Conservation (phyloP, 2,329 filamentous ascomycete species). For the Hypoxylon sp. region DNA sequence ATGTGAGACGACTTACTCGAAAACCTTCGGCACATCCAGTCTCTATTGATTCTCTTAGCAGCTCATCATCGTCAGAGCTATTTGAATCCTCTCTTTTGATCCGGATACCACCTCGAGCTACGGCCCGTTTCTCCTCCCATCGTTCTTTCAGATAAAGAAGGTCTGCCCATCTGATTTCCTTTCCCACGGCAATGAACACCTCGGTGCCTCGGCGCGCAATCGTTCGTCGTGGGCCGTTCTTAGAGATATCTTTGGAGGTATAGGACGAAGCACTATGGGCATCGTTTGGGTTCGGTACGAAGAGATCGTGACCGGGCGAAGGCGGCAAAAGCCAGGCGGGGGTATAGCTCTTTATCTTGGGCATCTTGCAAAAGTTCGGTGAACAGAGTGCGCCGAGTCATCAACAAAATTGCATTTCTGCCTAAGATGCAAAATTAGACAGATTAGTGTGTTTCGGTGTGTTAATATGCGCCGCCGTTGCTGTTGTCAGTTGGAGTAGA, state of each 20-base stretch:
- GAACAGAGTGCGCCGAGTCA: constrained; percentile 41
- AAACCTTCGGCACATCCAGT: constrained; percentile 60
- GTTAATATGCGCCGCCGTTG: constrained; percentile 5
- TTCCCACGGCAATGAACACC: constrained; percentile 88
- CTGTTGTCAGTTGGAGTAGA: constrained; percentile 26
- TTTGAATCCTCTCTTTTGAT: constrained; percentile 66
- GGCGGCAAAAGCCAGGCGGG: constrained; percentile 88
- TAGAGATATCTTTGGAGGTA: constrained; percentile 57
- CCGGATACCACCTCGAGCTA: constrained; percentile 55
- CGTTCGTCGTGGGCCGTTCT: constrained; percentile 70
- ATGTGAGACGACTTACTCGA: constrained; percentile 59
- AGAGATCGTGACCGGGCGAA: constrained; percentile 83
- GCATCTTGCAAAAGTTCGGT: constrained; percentile 70
- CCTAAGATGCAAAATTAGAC: constrained; percentile 30
- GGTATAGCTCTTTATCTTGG: constrained; percentile 86
- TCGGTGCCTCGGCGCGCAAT: constrained; percentile 88
- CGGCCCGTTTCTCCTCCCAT: constrained; percentile 60
- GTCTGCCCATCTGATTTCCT: constrained; percentile 93
- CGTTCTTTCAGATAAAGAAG: constrained; percentile 81
- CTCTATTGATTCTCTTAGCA: constrained; percentile 51
- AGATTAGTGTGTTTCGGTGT: constrained; percentile 7
- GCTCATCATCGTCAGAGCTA: constrained; percentile 54
- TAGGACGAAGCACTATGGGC: constrained; percentile 57
- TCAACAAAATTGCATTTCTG: constrained; percentile 50
- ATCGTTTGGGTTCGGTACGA: constrained; percentile 66